Evolutionary conservation across 305 asterid species (phyloP).

Genomic region (Stenogyne calaminthoides): DNA sequence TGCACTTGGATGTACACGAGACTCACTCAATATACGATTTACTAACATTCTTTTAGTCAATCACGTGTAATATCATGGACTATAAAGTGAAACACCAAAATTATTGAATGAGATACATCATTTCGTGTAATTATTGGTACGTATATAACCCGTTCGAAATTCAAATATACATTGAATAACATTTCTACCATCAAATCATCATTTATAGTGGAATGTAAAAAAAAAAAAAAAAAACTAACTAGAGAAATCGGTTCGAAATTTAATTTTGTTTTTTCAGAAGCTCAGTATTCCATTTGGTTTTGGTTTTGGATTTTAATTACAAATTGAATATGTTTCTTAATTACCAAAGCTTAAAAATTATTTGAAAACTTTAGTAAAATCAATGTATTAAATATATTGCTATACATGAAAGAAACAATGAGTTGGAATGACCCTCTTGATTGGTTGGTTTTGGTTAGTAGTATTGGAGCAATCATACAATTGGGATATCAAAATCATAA

Average conservation of each 20-base stretch:
- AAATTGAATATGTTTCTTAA: neutral
- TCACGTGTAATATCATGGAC: no score
- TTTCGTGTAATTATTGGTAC: neutral
- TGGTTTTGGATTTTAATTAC: neutral
- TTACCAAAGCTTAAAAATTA: neutral
- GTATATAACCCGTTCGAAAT: slow-evolving; percentile 16
- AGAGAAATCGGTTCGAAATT: neutral
- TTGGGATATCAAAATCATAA: neutral
- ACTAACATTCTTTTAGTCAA: no score
- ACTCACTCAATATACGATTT: no score
- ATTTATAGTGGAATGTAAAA: neutral
- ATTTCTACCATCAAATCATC: neutral
- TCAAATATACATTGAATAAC: neutral
- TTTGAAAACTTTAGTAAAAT: no score
- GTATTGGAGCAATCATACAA: neutral
- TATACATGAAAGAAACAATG: neutral
- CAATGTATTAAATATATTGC: no score
- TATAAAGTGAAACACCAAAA: no score
- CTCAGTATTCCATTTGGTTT: neutral
- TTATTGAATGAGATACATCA: no score
- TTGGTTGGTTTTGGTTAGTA: neutral
- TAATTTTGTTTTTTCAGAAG: neutral
- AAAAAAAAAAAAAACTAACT: neutral
- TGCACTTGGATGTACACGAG: no score
- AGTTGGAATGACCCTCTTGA: neutral